Conservation (phyloP, 2,329 filamentous ascomycete genomes). For the Trichoderma polysporum region DNA sequence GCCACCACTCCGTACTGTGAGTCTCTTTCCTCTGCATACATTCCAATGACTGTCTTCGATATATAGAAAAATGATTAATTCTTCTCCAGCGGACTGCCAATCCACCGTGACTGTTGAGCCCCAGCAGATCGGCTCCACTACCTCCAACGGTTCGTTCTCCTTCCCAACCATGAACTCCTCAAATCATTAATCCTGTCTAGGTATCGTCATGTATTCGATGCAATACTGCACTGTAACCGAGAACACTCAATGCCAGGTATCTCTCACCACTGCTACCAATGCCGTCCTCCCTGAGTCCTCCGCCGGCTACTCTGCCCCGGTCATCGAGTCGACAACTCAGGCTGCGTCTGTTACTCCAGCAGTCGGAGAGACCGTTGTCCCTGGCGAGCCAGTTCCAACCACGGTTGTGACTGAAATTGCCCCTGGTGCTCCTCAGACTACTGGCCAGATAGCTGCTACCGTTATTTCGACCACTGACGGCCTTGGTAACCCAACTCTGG, state of each 20-base stretch:
- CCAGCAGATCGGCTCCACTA: constrained; percentile 35
- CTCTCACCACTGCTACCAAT: constrained; percentile 30
- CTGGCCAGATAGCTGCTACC: constrained; percentile 14
- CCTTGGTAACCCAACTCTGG: constrained; percentile 23
- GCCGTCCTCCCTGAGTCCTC: constrained; percentile 22
- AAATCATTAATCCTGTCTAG: constrained; percentile 25
- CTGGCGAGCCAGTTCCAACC: neutral
- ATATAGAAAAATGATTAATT: neutral
- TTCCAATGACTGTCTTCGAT: neutral
- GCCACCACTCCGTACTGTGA: constrained; percentile 5
- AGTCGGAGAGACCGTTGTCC: neutral
- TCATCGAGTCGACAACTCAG: neutral
- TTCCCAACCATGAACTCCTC: neutral
- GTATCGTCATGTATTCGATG: constrained; percentile 36
- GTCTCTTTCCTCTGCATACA: neutral
- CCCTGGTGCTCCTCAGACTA: neutral
- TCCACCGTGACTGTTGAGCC: constrained; percentile 33
- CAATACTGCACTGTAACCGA: constrained; percentile 39
- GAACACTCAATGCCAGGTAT: constrained; percentile 35
- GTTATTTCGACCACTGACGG: constrained; percentile 26
- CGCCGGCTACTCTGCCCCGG: constrained; percentile 1
- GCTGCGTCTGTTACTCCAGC: neutral
- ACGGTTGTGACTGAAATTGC: neutral
- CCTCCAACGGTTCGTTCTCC: constrained; percentile 32
- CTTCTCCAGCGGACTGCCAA: constrained; percentile 30